These are phyloP conservation scores for Candida pseudofarinosa DNA, from an alignment of 805 yeast genomes.

Conservation along the genomic window DNA sequence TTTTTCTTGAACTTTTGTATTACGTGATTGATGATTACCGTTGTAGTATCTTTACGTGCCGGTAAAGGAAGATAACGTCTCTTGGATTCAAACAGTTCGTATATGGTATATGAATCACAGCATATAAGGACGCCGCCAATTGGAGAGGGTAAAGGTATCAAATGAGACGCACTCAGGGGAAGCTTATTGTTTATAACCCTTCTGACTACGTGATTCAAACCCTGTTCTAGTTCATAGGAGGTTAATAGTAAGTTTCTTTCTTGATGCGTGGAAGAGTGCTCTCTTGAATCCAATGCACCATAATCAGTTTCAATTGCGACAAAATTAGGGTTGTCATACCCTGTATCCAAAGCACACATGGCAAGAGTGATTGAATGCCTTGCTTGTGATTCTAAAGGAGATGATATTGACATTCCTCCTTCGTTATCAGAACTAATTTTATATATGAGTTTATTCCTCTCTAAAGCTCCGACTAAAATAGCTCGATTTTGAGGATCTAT, in stretches of 20 bases:
- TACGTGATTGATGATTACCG: slow-evolving; percentile 49
- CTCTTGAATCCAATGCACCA: slow-evolving; percentile 23
- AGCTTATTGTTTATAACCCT: slow-evolving; percentile 18
- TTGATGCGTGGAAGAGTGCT: slow-evolving; percentile 7
- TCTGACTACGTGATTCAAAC: slow-evolving; percentile 70
- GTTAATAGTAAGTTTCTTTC: slow-evolving; percentile 33
- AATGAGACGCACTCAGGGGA: slow-evolving; percentile 39
- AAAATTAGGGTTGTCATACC: slow-evolving; percentile 79
- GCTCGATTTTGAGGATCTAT: slow-evolving; percentile 74
- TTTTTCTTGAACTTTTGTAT: slow-evolving; percentile 61
- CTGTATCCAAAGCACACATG: slow-evolving; percentile 64
- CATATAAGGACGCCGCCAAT: slow-evolving; percentile 68
- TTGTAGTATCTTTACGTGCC: slow-evolving; percentile 24
- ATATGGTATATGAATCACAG: slow-evolving; percentile 50
- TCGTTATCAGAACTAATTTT: slow-evolving; percentile 48
- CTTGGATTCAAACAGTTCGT: slow-evolving; percentile 35
- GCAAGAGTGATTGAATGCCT: slow-evolving; percentile 49
- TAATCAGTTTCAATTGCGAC: slow-evolving; percentile 71
- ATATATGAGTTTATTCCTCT: slow-evolving; percentile 68
- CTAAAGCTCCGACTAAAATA: slow-evolving; percentile 65
- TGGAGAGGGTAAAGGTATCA: slow-evolving; percentile 71
- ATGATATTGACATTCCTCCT: slow-evolving; percentile 48
- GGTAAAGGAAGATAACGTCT: slow-evolving; percentile 52
- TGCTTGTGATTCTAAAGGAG: slow-evolving; percentile 70
- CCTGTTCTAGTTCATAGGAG: slow-evolving; percentile 81